These are phyloP conservation scores for Paradendryphiella salina DNA, from an alignment of 2,329 filamentous ascomycete species.

Conservation along the genomic window DNA sequence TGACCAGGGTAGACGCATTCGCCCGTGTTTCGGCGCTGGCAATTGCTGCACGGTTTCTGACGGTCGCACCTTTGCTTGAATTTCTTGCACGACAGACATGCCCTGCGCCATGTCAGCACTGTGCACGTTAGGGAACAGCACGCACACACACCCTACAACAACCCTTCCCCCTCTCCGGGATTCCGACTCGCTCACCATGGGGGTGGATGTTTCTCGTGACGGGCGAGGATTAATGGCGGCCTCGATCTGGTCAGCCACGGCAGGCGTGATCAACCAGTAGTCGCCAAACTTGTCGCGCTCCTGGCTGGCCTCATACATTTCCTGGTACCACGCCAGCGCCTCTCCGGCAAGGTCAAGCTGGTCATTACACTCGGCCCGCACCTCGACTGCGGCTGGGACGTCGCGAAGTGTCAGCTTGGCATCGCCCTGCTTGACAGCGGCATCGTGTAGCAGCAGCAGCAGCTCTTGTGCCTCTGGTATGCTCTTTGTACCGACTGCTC, in stretches of 20 bases:
- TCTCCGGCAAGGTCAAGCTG: constrained; percentile 71
- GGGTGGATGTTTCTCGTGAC: constrained; percentile 23
- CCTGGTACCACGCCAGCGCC: constrained; percentile 65
- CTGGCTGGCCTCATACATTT: constrained; percentile 61
- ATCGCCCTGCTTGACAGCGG: constrained; percentile 44
- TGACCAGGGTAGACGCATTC: constrained; percentile 14
- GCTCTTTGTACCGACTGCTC: constrained; percentile 69
- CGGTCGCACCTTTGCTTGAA: constrained; percentile 19
- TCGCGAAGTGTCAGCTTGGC: constrained; percentile 54
- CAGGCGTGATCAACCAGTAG: constrained; percentile 65
- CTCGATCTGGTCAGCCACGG: constrained; percentile 44
- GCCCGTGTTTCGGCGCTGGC: constrained; percentile 6
- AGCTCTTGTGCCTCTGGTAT: constrained; percentile 74
- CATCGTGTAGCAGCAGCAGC: constrained; percentile 63
- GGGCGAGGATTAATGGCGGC: constrained; percentile 21
- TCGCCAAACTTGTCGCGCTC: constrained; percentile 66
- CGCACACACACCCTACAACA: constrained; percentile 14
- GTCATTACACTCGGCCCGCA: constrained; percentile 66
- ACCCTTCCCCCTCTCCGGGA: constrained; percentile 7
- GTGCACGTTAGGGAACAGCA: not conserved
- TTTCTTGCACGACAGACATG: constrained; percentile 16
- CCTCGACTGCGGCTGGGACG: constrained; percentile 71
- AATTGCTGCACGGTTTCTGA: constrained; percentile 15
- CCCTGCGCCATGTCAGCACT: constrained; percentile 5
- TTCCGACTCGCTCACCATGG: constrained; percentile 14